Evolutionary conservation across 345 rosid species (phyloP).

Genomic region (Erodium maritimum): DNA sequence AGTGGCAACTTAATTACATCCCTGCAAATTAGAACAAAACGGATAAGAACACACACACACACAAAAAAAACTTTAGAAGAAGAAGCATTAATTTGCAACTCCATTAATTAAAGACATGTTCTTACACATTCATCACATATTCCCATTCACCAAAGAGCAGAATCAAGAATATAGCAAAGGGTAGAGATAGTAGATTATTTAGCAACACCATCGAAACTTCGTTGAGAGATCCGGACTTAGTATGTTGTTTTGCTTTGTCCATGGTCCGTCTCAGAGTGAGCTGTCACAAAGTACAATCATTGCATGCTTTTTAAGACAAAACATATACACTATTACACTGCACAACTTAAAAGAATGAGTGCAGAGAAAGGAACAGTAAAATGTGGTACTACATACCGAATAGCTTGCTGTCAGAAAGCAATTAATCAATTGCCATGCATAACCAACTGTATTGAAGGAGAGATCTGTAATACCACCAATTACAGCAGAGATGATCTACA

Average conservation of each 20-base stretch:
- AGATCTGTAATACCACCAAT: constrained; percentile 82
- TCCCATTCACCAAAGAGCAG: constrained; percentile 61
- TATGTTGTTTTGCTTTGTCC: constrained; percentile 81
- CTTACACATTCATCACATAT: constrained; percentile 64
- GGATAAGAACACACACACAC: neutral
- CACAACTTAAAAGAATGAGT: neutral
- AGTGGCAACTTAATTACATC: constrained; percentile 51
- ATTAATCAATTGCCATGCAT: constrained; percentile 68
- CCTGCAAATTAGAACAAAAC: constrained; percentile 27
- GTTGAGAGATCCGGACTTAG: constrained; percentile 63
- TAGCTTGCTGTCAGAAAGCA: constrained; percentile 84
- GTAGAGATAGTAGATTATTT: constrained; percentile 73
- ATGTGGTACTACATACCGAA: constrained; percentile 38
- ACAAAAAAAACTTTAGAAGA: no score
- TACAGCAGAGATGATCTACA: constrained; percentile 79
- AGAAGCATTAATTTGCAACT: constrained; percentile 1
- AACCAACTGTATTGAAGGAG: constrained; percentile 62
- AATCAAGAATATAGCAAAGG: constrained; percentile 56
- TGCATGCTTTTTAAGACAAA: constrained; percentile 4
- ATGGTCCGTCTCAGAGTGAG: constrained; percentile 65
- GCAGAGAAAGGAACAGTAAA: neutral
- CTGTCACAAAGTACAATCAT: constrained; percentile 28
- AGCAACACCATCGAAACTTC: constrained; percentile 91
- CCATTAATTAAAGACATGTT: neutral
- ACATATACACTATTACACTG: constrained; percentile 1